phyloP scores from a whole-genome alignment of 2,329 filamentous ascomycete genomes.

The Aspergillus fumigatus region DNA sequence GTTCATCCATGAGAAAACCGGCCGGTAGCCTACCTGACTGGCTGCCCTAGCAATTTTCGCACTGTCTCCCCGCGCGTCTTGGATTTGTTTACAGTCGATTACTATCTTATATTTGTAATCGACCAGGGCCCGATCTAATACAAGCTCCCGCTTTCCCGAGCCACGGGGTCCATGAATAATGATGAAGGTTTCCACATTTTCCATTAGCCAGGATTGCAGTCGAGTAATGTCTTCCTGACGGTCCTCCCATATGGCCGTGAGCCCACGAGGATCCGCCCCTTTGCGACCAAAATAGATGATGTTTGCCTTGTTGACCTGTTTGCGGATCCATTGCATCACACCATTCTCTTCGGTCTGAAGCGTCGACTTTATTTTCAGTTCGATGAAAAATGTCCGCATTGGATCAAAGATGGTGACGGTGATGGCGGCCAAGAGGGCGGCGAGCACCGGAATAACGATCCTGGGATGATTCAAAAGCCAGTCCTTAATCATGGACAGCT shows the following conservation, averaged over 20 bases:
- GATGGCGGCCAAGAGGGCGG: conserved; percentile 73
- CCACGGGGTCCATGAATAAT: conserved; percentile 89
- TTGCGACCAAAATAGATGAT: conserved; percentile 40
- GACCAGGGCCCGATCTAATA: conserved; percentile 77
- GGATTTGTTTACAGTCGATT: conserved; percentile 88
- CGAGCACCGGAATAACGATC: conserved; percentile 77
- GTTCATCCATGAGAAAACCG: conserved; percentile 95
- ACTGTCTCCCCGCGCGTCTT: conserved; percentile 83
- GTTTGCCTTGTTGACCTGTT: conserved; percentile 50
- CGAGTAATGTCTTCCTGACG: conserved; percentile 76
- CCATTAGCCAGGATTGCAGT: conserved; percentile 78
- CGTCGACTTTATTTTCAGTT: conserved; percentile 74
- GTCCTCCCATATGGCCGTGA: conserved; percentile 83
- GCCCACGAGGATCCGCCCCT: conserved; percentile 60
- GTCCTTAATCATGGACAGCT: conserved; percentile 74
- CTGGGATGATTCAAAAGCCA: conserved; percentile 84
- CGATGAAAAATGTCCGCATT: conserved; percentile 88
- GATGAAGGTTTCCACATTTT: conserved; percentile 86
- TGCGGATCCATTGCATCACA: conserved; percentile 76
- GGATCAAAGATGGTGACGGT: conserved; percentile 92
- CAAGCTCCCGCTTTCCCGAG: conserved; percentile 83
- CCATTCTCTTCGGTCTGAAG: conserved; percentile 69
- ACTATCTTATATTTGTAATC: conserved; percentile 72
- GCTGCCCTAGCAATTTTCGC: conserved; percentile 80
- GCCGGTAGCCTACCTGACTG: conserved; percentile 78